These are phyloP conservation scores for Marasmius sp. DNA, from an alignment of 1,284 basidiomycete species.

Conservation along the genomic window DNA sequence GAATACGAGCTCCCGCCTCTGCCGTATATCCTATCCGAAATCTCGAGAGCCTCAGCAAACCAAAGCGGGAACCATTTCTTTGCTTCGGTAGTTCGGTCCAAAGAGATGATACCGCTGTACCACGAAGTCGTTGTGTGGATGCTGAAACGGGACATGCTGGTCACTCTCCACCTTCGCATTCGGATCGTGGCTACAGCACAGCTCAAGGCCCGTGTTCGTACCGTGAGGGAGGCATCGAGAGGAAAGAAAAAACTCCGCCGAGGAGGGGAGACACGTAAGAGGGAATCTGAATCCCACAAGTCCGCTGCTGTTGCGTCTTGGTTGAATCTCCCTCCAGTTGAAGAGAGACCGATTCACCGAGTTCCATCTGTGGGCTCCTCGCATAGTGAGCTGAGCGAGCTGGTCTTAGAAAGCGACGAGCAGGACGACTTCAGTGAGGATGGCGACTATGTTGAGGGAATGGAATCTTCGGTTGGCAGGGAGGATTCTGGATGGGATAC, in stretches of 20 bases:
- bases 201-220: conserved; percentile 68
- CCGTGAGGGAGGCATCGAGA: conserved; percentile 39
- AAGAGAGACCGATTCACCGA: conserved; percentile 38
- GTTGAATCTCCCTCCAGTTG: conserved; percentile 53
- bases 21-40: conserved; percentile 67
- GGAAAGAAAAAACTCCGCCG: conserved; percentile 9
- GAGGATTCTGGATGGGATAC: conserved; percentile 49
- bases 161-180: conserved; percentile 84
- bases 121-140: conserved; percentile 91
- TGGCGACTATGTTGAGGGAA: conserved; percentile 28
- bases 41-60: conserved; percentile 67
- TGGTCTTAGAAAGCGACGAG: conserved; percentile 34
- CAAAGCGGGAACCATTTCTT: conserved; percentile 71
- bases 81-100: conserved; percentile 68
- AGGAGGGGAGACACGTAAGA: background rate
- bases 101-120: conserved; percentile 70
- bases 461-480: conserved; percentile 31
- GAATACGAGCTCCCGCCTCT: conserved; percentile 67
- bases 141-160: conserved; percentile 82
- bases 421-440: conserved; percentile 30
- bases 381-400: conserved; percentile 37
- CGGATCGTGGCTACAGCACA: conserved; percentile 79
- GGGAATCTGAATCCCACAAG: conserved; percentile 7
- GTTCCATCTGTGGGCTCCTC: conserved; percentile 44
- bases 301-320: conserved; percentile 27